Base-by-base conservation (phyloP, 768 basidiomycete species). In the Suillus fuscotomentosus region DNA sequence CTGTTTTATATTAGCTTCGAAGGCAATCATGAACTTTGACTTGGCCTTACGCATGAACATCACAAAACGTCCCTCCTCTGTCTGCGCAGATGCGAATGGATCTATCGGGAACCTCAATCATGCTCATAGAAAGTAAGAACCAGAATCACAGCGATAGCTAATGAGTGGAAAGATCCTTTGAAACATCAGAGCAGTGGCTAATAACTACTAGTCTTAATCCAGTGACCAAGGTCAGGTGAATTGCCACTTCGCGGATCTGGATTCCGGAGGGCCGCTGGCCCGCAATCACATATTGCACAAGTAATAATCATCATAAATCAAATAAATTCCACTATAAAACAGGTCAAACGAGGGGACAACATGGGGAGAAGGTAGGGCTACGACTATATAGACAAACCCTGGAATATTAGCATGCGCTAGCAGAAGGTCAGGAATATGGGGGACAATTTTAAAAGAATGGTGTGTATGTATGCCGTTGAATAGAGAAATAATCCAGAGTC, bases 21-120 rank as follows among this genome's bases (percentile, higher is more conserved):
- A 27, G 5, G 7, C 24, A 10, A 9, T 27, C 22, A 5, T 27
- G 15, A 57, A 3, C 10, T 57, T 57, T 15, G 10, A 27, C 22
- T 41, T 20, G 56, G 24, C 82, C 86, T 67, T 69, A 90, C 85
- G 92, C 92, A 75, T 94, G 87, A 41, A 95, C 86, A 73, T 96
- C 95, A 71, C 93, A 94, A 77, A 95, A 97, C 0, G 94, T 97
- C 5, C 95, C 95, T 42, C 95, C 95, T 77, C 94, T 81, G 75
- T 95, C 94, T 8, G 91, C 91, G 70, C 91, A 93, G 66, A 95
- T 93, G 61, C 88, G 84, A 64, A 95, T 89, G 14, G 92, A 95
- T 69, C 83, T 84, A 72, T 92, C 87, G 24, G 90, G 89, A 55
- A 92, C 75, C 15, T 69, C 66, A 63, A 70, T 67, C 68, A 68